These are phyloP conservation scores for Citrus reticulata DNA, from an alignment of 345 rosid genomes.

Conservation along the genomic window DNA sequence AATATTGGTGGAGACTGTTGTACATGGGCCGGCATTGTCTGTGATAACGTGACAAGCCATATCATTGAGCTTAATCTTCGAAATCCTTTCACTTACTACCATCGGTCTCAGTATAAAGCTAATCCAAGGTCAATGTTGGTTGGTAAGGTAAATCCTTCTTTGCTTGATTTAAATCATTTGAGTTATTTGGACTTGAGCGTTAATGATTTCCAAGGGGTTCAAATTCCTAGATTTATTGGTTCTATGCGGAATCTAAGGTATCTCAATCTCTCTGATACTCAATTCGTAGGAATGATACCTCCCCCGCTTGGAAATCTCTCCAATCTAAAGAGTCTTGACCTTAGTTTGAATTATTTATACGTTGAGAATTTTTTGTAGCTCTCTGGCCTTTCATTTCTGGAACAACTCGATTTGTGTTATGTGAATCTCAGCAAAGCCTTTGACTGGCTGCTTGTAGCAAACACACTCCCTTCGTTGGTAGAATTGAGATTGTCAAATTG, in stretches of 20 bases:
- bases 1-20: too few relatives aligned
- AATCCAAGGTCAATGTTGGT: too few relatives aligned
- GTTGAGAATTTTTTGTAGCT: not conserved
- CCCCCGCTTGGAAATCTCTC: not conserved
- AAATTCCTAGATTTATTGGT: slow-evolving; percentile 11
- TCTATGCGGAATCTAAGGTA: not conserved
- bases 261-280: not conserved
- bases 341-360: not conserved
- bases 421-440: not conserved
- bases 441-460: not conserved
- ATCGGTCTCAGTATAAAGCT: too few relatives aligned
- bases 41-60: too few relatives aligned
- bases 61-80: too few relatives aligned
- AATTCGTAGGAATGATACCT: not conserved
- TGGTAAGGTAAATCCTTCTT: too few relatives aligned
- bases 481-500: not conserved
- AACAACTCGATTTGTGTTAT: not conserved
- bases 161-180: too few relatives aligned
- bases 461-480: not conserved
- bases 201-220: slow-evolving; percentile 9
- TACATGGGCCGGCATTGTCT: too few relatives aligned
- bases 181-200: slow-evolving; percentile 21
- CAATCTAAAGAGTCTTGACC: not conserved
- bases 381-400: not conserved
- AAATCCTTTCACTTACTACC: too few relatives aligned